Base-by-base conservation (phyloP, 2,329 filamentous ascomycete species). In the Claviceps capensis region DNA sequence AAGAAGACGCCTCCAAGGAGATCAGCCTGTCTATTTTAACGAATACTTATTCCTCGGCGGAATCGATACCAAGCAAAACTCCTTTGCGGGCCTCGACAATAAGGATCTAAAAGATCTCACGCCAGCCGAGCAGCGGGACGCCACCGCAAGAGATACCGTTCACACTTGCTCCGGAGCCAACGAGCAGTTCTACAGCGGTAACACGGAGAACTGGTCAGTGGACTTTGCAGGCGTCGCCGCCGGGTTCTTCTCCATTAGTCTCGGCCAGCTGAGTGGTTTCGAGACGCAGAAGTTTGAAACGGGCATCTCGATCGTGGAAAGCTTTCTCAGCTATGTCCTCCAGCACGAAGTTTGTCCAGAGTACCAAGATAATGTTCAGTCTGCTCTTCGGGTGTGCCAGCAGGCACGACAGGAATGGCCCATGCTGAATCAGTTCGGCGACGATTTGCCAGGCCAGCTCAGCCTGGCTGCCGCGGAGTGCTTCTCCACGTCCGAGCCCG, bases 301-400 rank as follows among this genome's bases (percentile, higher is more conserved):
- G 3, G 81, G 81, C 3, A 79, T 83, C 19, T 75, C 77, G 37
- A 79, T 94, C 0, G 74, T 96, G 42, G 79, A 81, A 54, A 95
- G 93, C 62, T 97, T 97, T 63, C 79, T 95, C 56, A 86, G 88
- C 57, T 98, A 96, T 58, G 73, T 97, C 0, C 73, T 90, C 9
- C 79, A 85, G 54, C 90, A 97, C 62, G 78, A 86, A 40, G 91
- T 94, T 16, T 95, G 89, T 61, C 84, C 86, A 0, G 93, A 97
- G 64, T 86, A 90, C 62, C 72, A 67, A 0, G 70, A 75, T 0
- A 78, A 91, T 56, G 73, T 97, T 53, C 68, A 78, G 16, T 70
- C 74, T 0, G 88, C 90, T 0, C 72, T 84, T 7, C 64, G 65
- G 1, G 64, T 91, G 30, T 95, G 88, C 60, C 75, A 81, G 19